Evolutionary conservation across 1,139 yeast species (phyloP), one percentile per base, ranked within the genome.

Genomic region (Blastobotrys petasosporus): DNA sequence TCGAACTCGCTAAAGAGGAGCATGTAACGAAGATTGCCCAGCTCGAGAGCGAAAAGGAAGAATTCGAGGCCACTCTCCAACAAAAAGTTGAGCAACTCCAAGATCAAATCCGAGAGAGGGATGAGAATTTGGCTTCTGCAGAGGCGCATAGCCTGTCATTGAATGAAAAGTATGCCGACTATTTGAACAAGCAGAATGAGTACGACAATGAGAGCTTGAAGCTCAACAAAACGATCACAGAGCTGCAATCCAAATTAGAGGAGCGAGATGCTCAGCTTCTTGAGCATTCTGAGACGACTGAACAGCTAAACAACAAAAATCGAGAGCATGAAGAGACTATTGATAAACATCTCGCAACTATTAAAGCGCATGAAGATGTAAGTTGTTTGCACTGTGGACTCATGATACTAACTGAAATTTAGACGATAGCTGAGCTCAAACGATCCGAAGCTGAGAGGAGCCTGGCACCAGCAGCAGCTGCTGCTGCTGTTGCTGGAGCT

Each of bases 1-100:
- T 59, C 17, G 66, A 63, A 42, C 48, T 30, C 15, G 52, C 49
- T 9, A 54, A 54, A 37, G 59, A 52, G 15, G 46, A 44, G 15
- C 37, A 46, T 13, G 40, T 43, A 5, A n/a, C 39, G 13, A 42
- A 45, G 39, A 30, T 55, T 12, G 44, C 44, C 2, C 39, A 41
- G 16, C n/a, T 42, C 2, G 34, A 41, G n/a, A 25, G 17, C 9
- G 34, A 36, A 11, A 25, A 35, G 11, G 32, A 28, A 8, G 38
- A 41, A 28, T 13, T 32, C 23, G 39, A 31, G 12, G 17, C 32
- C 23, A 28, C 15, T 20, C 38, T 33, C 16, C 39, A 39, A 12
- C 42, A 46, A 25, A 34, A 41, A 16, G 36, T 49, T 34, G 34
- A 42, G 8, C 35, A 39, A 12, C 40, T 37, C 39, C 46, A 42